Conservation (phyloP, 352 stramenopile species). For the Pythium aphanidermatum region DNA sequence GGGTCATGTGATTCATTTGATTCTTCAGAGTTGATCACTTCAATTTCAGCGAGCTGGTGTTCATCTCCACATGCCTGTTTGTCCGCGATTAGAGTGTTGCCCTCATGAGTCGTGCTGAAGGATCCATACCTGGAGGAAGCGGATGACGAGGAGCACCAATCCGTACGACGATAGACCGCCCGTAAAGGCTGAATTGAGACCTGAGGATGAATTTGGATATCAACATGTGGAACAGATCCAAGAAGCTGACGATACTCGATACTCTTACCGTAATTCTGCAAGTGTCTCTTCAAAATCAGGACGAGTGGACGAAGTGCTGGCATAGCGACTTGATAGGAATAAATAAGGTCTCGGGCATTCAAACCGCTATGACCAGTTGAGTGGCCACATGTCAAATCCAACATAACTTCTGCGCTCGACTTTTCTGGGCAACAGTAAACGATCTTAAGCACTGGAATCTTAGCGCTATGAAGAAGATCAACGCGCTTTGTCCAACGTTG, state of each 20-base stretch:
- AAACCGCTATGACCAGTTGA: constrained; percentile 92
- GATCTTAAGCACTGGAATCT: constrained; percentile 96
- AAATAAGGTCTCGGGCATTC: constrained; percentile 89
- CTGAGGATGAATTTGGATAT: no score
- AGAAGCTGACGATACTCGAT: background rate
- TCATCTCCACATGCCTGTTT: constrained; percentile 61
- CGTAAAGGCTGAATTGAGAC: constrained; percentile 92
- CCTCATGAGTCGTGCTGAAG: no score
- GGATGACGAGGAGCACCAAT: constrained; percentile 92
- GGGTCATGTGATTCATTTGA: no score
- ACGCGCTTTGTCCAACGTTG: constrained; percentile 81
- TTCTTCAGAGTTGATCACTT: no score
- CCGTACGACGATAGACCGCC: constrained; percentile 95
- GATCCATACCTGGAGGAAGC: constrained; percentile 87
- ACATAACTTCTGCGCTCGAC: constrained; percentile 41
- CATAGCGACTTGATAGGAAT: constrained; percentile 85
- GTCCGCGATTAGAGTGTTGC: background rate
- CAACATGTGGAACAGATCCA: no score
- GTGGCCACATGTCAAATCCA: constrained; percentile 96
- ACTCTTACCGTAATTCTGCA: constrained; percentile 46
- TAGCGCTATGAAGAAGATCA: constrained; percentile 91
- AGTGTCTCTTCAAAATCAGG: constrained; percentile 91
- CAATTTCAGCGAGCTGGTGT: constrained; percentile 34
- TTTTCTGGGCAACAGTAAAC: constrained; percentile 30
- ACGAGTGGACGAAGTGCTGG: constrained; percentile 92